phyloP scores from a whole-genome alignment of 2,329 filamentous ascomycete species.

The Aspergillus fijiensis region DNA sequence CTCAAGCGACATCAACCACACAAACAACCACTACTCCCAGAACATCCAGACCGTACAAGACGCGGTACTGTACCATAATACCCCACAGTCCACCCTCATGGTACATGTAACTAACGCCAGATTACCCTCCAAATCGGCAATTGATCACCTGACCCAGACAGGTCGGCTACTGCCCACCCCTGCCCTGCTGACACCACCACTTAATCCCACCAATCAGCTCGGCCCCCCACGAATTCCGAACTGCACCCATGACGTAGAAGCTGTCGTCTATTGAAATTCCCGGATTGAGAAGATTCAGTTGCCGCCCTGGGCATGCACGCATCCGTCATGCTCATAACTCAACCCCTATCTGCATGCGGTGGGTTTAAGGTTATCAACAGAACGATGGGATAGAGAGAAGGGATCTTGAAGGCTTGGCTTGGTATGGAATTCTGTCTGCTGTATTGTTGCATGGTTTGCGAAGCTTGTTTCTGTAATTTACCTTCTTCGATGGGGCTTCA shows the following conservation, averaged over 20 bases:
- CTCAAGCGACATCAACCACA: no score
- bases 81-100: background rate
- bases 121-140: background rate
- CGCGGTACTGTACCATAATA: no score
- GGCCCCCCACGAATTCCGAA: constrained; percentile 5
- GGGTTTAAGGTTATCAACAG: background rate
- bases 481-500: background rate
- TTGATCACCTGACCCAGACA: constrained; percentile 14
- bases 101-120: no score
- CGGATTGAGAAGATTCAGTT: background rate
- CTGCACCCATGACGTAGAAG: constrained; percentile 6
- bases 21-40: no score
- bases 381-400: background rate
- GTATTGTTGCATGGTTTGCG: background rate
- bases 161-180: background rate
- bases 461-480: background rate
- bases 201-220: constrained; percentile 14
- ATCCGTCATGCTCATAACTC: no score
- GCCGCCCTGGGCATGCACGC: background rate
- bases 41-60: no score
- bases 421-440: background rate
- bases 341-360: background rate
- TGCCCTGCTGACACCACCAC: background rate
- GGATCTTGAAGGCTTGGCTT: background rate
- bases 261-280: constrained; percentile 9